Percentiles rank a stretch among this genome's conserved stretches.
These are phyloP conservation scores for Amyloporia xantha DNA, from an alignment of 768 basidiomycete species.

Conservation along the genomic window DNA sequence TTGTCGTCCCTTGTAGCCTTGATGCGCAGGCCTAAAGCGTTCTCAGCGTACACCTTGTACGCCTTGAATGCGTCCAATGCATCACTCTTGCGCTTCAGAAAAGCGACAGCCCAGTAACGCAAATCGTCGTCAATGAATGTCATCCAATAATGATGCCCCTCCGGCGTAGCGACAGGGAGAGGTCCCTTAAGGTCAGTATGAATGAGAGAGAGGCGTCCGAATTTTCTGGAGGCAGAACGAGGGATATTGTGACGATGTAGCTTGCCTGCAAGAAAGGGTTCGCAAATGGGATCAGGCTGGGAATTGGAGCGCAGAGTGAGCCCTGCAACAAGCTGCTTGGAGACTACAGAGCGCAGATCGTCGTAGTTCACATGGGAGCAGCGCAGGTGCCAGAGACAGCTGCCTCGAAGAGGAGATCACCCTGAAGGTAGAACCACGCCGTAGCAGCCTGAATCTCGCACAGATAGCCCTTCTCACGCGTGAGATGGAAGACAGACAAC, in stretches of 20 bases:
- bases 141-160: slow-evolving; percentile 11
- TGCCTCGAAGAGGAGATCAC: slow-evolving; percentile 12
- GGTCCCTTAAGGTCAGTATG: slow-evolving; percentile 14
- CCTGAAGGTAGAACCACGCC: slow-evolving; percentile 6
- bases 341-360: slow-evolving; percentile 11
- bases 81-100: slow-evolving; percentile 18
- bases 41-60: slow-evolving; percentile 27
- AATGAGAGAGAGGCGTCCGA: slow-evolving; percentile 5
- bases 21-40: slow-evolving; percentile 11
- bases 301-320: slow-evolving; percentile 15
- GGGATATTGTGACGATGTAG: slow-evolving; percentile 11
- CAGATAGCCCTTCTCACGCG: background rate
- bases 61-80: slow-evolving; percentile 20
- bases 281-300: slow-evolving; percentile 26
- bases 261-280: slow-evolving; percentile 28
- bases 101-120: slow-evolving; percentile 6
- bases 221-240: slow-evolving; percentile 4
- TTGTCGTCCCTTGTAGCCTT: slow-evolving; percentile 20
- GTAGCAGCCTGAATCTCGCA: background rate
- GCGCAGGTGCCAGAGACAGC: slow-evolving; percentile 27
- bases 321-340: slow-evolving; percentile 19
- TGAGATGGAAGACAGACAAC: slow-evolving; percentile 5
- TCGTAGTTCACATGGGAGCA: slow-evolving; percentile 23
- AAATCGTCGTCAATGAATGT: slow-evolving; percentile 5
- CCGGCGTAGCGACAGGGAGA: slow-evolving; percentile 6